Percentiles rank a stretch among this genome's conserved stretches.
Conservation (phyloP, 169 alveolate species). For the Plasmodium malariae region DNA sequence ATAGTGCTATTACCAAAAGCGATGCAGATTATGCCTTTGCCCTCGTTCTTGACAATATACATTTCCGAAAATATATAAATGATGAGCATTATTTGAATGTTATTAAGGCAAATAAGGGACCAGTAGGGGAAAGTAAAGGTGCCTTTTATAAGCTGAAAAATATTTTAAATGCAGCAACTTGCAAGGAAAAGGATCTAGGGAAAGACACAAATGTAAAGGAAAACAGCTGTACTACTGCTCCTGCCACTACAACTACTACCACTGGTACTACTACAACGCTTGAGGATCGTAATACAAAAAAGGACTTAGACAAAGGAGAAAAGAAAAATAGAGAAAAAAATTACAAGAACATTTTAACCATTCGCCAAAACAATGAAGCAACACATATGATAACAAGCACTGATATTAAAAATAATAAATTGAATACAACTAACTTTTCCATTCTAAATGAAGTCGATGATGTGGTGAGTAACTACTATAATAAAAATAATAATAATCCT, state of each 20-base stretch:
- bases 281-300: not conserved
- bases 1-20: not conserved
- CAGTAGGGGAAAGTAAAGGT: not conserved
- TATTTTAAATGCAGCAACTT: conserved; percentile 6
- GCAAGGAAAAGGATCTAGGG: conserved; percentile 7
- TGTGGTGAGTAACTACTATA: no score
- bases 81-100: conserved; percentile 30
- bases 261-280: not conserved
- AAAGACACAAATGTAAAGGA: not conserved
- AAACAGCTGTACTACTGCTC: no score
- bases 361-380: not conserved
- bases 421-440: no score
- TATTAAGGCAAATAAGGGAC: conserved; percentile 24
- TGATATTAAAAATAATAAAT: no score
- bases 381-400: no score
- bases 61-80: conserved; percentile 28
- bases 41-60: conserved; percentile 11
- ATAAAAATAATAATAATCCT: no score
- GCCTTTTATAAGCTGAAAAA: conserved; percentile 11
- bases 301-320: not conserved
- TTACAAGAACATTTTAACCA: not conserved
- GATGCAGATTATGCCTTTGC: conserved; percentile 8
- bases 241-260: no score
- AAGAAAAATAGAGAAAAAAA: not conserved
- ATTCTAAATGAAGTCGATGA: no score